Conservation (phyloP, 1,139 yeast species). For the Pneumocystis canis region DNA sequence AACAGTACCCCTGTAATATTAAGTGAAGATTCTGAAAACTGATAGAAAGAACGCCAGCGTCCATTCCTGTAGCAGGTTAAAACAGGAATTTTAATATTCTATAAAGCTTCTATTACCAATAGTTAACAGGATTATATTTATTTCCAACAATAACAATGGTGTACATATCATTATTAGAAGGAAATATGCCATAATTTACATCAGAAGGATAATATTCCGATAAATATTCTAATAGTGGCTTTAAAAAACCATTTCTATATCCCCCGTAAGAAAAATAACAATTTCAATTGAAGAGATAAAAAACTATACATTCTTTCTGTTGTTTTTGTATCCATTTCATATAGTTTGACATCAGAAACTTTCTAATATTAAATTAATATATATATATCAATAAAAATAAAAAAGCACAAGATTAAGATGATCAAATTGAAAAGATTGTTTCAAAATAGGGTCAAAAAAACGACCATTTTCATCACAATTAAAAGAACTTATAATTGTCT, state of each 20-base stretch:
- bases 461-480: slow-evolving; percentile 31
- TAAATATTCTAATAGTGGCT: slow-evolving; percentile 25
- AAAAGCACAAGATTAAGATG: slow-evolving; percentile 26
- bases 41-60: slow-evolving; percentile 64
- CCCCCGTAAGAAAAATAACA: slow-evolving; percentile 33
- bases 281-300: slow-evolving; percentile 11
- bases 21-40: slow-evolving; percentile 25
- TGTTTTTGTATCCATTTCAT: slow-evolving; percentile 5
- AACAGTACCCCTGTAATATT: slow-evolving; percentile 36
- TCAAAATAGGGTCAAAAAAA: slow-evolving; percentile 35
- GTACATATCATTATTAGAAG: slow-evolving; percentile 33
- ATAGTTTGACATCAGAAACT: slow-evolving; percentile 13
- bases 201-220: slow-evolving; percentile 34
- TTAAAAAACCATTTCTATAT: slow-evolving; percentile 28
- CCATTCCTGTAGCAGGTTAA: slow-evolving; percentile 37
- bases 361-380: slow-evolving; percentile 7
- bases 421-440: slow-evolving; percentile 48
- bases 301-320: slow-evolving; percentile 9
- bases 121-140: slow-evolving; percentile 60
- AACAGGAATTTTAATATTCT: neutral
- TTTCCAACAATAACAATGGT: slow-evolving; percentile 54
- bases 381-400: neutral
- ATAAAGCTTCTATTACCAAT: slow-evolving; percentile 29
- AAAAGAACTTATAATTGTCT: slow-evolving; percentile 32
- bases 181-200: slow-evolving; percentile 35